Percentiles rank a stretch among this genome's conserved stretches.
Evolutionary conservation across 140 eudicot species (phyloP).

Genomic region (Oenanthe javanica): DNA sequence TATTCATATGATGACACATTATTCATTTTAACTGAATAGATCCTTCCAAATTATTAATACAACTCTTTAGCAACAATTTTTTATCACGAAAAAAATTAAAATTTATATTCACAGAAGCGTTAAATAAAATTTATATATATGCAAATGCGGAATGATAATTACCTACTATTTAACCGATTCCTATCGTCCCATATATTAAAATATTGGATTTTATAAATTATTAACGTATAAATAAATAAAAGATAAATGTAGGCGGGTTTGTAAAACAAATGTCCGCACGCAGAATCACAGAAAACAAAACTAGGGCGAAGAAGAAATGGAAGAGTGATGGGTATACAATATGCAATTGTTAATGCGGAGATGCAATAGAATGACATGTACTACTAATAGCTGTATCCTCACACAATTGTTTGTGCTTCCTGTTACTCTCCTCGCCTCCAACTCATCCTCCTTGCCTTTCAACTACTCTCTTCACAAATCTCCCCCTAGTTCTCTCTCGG

Average conservation of each 20-base stretch:
- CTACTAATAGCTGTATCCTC: constrained; percentile 21
- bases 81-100: no score
- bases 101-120: no score
- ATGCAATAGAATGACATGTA: constrained; percentile 54
- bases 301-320: neutral
- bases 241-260: neutral
- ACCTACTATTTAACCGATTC: no score
- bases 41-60: no score
- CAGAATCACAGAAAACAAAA: neutral
- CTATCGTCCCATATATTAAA: no score
- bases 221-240: no score
- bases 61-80: no score
- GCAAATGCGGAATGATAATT: no score
- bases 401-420: constrained; percentile 21
- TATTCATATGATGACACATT: no score
- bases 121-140: no score
- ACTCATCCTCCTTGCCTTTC: constrained; percentile 12
- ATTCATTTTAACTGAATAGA: no score
- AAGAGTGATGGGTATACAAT: constrained; percentile 3
- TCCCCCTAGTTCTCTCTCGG: constrained; percentile 20
- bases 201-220: no score
- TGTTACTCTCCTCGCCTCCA: constrained; percentile 2
- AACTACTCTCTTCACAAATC: neutral
- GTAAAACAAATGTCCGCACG: neutral
- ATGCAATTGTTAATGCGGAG: constrained; percentile 42